These are phyloP conservation scores for Echeveria elegans DNA, from an alignment of 164 flowering plant genomes.

Conservation along the genomic window DNA sequence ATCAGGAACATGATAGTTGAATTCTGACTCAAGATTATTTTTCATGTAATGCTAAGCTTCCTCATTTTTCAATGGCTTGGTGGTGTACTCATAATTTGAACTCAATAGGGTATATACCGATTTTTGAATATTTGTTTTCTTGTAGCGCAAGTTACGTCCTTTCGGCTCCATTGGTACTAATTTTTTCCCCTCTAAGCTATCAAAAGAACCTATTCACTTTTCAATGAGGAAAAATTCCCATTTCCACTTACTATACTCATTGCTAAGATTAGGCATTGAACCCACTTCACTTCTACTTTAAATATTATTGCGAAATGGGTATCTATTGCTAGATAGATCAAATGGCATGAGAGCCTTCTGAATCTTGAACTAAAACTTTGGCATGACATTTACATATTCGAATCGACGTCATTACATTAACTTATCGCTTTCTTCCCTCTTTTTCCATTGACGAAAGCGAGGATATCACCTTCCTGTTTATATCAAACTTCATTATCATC, in stretches of 20 bases:
- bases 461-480: neutral
- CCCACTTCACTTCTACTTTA: neutral
- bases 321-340: too few relatives aligned
- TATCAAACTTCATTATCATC: neutral
- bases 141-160: neutral
- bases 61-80: neutral
- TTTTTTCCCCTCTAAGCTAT: neutral
- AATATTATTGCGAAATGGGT: too few relatives aligned
- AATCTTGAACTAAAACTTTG: neutral
- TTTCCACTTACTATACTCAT: constrained; percentile 1
- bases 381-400: neutral
- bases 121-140: neutral
- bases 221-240: neutral
- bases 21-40: neutral
- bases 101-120: neutral
- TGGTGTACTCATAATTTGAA: neutral
- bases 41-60: neutral
- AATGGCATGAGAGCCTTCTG: neutral
- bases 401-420: neutral
- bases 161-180: neutral
- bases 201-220: neutral
- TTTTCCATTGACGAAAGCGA: neutral
- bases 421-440: neutral
- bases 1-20: constrained; percentile 1
- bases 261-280: neutral